Conservation (phyloP, 441 rosid species). For the Breynia disticha region DNA sequence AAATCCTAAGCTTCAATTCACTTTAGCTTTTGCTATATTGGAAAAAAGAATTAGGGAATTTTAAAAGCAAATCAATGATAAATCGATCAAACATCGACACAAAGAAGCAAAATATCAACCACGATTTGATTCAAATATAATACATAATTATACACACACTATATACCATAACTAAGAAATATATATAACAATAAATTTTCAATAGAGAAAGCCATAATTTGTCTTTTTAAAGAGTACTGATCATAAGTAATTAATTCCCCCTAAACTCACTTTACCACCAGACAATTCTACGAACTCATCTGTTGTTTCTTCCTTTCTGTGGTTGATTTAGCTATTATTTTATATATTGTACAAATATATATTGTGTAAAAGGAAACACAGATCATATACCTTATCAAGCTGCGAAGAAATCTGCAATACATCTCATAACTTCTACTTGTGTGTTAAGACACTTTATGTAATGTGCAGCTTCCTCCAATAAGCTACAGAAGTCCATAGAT, state of each 20-base stretch:
- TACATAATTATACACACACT: not conserved
- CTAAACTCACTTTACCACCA: not conserved
- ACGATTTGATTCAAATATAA: not conserved
- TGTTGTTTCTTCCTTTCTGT: not conserved
- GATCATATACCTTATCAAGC: conserved; percentile 1
- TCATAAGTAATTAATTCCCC: not conserved
- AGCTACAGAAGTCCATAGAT: conserved; percentile 33
- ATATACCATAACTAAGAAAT: not conserved
- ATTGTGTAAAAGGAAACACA: not conserved
- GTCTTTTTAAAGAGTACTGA: not conserved
- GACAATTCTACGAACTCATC: not conserved
- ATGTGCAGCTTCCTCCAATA: conserved; percentile 51
- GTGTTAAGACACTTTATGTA: conserved; percentile 42
- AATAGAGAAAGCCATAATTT: not conserved
- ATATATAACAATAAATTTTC: not conserved
- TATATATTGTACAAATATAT: not conserved
- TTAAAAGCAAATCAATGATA: too few species aligned
- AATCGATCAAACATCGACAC: not conserved
- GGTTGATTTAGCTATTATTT: not conserved
- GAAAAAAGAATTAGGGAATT: too few species aligned
- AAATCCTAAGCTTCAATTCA: too few species aligned
- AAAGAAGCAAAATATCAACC: conserved; percentile 2
- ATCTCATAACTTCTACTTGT: conserved; percentile 35
- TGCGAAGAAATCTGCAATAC: conserved; percentile 17
- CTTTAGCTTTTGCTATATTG: too few species aligned